Evolutionary conservation across 371 early-diverging fungal genomes (phyloP).

Genomic region (Dichotomocladium elegans): DNA sequence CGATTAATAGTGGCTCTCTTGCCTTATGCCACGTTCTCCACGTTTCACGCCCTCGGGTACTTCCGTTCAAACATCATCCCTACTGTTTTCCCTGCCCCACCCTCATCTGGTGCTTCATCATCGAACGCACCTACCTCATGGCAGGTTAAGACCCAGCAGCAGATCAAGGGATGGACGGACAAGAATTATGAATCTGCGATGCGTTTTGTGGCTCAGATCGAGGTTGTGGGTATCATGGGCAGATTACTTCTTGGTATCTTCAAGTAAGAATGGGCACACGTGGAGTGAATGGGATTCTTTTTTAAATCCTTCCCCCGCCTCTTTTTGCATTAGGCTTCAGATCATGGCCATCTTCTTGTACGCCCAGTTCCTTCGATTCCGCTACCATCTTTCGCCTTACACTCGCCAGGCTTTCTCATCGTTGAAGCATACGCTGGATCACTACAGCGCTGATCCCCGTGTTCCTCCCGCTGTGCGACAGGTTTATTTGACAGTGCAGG

Average conservation of each 20-base stretch:
- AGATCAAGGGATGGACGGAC: conserved; percentile 63
- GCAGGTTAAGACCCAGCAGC: conserved; percentile 51
- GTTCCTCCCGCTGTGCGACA: conserved; percentile 57
- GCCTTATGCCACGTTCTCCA: conserved; percentile 81
- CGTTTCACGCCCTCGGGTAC: conserved; percentile 82
- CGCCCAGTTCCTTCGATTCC: conserved; percentile 82
- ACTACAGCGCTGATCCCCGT: conserved; percentile 42
- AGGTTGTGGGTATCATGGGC: conserved; percentile 75
- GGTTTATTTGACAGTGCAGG: conserved; percentile 51
- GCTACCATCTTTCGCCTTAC: conserved; percentile 72
- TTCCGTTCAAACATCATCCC: conserved; percentile 73
- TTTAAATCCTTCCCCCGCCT: neutral
- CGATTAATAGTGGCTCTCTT: conserved; percentile 65
- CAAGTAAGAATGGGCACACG: conserved; percentile 47
- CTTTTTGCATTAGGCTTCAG: conserved; percentile 40
- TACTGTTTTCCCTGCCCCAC: conserved; percentile 54
- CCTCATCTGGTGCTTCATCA: conserved; percentile 10
- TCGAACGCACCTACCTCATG: conserved; percentile 13
- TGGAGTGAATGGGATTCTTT: neutral
- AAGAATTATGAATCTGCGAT: conserved; percentile 71
- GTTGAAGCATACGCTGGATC: conserved; percentile 52
- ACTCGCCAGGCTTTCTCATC: conserved; percentile 62
- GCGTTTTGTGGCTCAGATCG: conserved; percentile 72
- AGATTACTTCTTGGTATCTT: conserved; percentile 65
- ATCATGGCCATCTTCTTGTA: conserved; percentile 75